A percentile compares a stretch with the other conserved stretches of the same genome.
These are phyloP conservation scores for Macaranga tanarius DNA, from an alignment of 441 rosid species.

Conservation along the genomic window DNA sequence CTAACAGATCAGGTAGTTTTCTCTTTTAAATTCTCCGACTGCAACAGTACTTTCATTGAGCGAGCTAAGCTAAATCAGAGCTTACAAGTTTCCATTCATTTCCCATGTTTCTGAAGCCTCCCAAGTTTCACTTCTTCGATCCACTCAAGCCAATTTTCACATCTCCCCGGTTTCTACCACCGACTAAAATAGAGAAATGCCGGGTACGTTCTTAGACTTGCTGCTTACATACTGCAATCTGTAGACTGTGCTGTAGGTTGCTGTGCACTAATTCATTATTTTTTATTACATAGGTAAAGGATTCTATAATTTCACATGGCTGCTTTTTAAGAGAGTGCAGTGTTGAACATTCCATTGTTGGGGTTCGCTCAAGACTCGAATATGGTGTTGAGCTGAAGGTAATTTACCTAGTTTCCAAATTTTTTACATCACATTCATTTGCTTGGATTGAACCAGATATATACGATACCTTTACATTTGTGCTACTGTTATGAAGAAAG, in stretches of 20 bases:
- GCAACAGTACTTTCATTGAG: not conserved
- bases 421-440: no score
- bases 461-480: no score
- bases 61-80: not conserved
- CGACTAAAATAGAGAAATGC: slow-evolving; percentile 76
- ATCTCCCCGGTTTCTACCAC: slow-evolving; percentile 81
- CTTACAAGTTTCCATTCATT: slow-evolving; percentile 13
- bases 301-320: slow-evolving; percentile 79
- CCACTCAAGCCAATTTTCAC: slow-evolving; percentile 83
- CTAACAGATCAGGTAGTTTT: slow-evolving; percentile 63
- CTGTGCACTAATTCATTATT: slow-evolving; percentile 6
- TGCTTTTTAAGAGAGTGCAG: slow-evolving; percentile 83
- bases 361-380: slow-evolving; percentile 77
- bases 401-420: not conserved
- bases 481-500: not conserved
- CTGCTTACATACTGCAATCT: slow-evolving; percentile 1
- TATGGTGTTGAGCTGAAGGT: slow-evolving; percentile 75
- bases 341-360: slow-evolving; percentile 70
- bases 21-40: slow-evolving; percentile 26
- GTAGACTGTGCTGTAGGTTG: slow-evolving; percentile 2
- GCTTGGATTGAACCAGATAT: not conserved
- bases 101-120: slow-evolving; percentile 38
- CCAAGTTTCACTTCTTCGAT: slow-evolving; percentile 76
- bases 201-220: slow-evolving; percentile 37
- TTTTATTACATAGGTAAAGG: slow-evolving; percentile 39